Conservation (phyloP, 1,284 basidiomycete species). For the Ceratobasidium theobromae region DNA sequence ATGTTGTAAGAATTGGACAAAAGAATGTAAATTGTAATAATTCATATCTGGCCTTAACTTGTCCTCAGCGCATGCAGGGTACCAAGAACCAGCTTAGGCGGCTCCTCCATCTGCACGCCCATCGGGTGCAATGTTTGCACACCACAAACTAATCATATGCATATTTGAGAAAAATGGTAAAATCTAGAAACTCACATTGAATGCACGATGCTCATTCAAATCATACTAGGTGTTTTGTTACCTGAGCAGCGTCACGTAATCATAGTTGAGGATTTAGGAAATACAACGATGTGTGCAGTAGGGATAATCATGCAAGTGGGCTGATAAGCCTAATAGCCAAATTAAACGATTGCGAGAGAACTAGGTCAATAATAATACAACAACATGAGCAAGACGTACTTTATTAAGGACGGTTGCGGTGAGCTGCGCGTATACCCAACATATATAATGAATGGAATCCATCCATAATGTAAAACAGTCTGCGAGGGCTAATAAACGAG, state of each 20-base stretch:
- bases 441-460: slow-evolving; percentile 94
- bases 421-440: slow-evolving; percentile 86
- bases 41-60: slow-evolving; percentile 44
- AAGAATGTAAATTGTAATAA: background rate
- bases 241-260: slow-evolving; percentile 4
- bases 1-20: background rate
- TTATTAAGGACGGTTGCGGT: slow-evolving; percentile 90
- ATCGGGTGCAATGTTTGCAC: slow-evolving; percentile 40
- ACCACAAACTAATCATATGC: slow-evolving; percentile 27
- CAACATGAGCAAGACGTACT: slow-evolving; percentile 58
- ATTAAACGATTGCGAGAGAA: slow-evolving; percentile 4
- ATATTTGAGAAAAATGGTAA: slow-evolving; percentile 9
- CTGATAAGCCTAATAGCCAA: slow-evolving; percentile 70
- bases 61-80: slow-evolving; percentile 34
- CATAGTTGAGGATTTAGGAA: background rate
- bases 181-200: slow-evolving; percentile 37
- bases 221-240: background rate
- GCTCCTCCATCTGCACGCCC: slow-evolving; percentile 65
- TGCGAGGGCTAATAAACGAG: slow-evolving; percentile 42
- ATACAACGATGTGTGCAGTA: background rate
- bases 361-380: slow-evolving; percentile 18
- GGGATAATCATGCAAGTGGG: slow-evolving; percentile 68
- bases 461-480: slow-evolving; percentile 87
- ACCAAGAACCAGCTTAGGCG: slow-evolving; percentile 32
- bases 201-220: background rate